Conservation (phyloP, 2,329 filamentous ascomycete genomes). For the Arthrobotrys conoides region DNA sequence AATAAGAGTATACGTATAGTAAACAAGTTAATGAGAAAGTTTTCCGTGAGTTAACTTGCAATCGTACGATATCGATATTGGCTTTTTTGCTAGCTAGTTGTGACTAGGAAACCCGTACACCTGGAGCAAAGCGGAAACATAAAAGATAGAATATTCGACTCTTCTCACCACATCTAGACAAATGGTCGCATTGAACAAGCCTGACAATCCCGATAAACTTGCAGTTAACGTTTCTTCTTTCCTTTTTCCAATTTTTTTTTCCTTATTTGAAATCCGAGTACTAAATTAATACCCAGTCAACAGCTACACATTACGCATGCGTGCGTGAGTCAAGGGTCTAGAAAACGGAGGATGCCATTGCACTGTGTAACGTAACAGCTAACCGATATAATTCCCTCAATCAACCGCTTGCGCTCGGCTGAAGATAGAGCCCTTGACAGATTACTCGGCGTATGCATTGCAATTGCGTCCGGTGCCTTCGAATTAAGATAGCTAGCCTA, state of each 20-base stretch:
- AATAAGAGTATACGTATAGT: background rate
- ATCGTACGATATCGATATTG: background rate
- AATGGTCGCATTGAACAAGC: background rate
- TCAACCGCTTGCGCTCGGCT: conserved; percentile 10
- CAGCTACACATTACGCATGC: background rate
- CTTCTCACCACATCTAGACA: background rate
- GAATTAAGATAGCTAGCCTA: background rate
- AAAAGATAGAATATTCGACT: conserved; percentile 5
- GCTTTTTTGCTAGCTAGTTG: background rate
- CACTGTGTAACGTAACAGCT: conserved; percentile 18
- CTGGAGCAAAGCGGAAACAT: background rate
- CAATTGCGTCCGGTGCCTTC: background rate
- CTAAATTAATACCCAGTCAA: background rate
- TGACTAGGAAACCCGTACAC: background rate
- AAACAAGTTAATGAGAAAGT: background rate
- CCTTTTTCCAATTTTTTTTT: background rate
- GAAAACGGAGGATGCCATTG: conserved; percentile 4
- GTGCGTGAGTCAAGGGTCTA: background rate
- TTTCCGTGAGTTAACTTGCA: background rate
- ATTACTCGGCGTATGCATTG: conserved; percentile 8
- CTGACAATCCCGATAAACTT: background rate
- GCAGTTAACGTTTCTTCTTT: background rate
- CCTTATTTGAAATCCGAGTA: background rate
- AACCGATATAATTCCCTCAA: conserved; percentile 28
- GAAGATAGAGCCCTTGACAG: conserved; percentile 11